Conservation (phyloP, 371 early-diverging fungal genomes). For the Mortierella sp. region DNA sequence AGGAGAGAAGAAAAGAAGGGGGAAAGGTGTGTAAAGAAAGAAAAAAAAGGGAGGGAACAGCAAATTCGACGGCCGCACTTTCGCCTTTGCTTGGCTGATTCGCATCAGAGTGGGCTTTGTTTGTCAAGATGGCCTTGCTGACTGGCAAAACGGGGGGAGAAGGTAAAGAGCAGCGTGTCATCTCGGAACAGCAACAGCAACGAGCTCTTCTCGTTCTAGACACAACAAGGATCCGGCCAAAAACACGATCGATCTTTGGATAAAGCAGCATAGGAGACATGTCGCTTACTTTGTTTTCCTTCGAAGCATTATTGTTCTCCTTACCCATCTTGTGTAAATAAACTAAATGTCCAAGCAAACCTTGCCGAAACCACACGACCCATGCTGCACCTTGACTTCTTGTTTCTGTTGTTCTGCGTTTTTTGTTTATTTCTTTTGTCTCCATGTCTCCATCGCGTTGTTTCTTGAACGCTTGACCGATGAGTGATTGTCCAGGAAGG, state of each 20-base stretch:
- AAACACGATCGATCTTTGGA: no score
- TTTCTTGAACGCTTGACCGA: neutral
- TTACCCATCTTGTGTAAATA: no score
- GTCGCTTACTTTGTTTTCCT: no score
- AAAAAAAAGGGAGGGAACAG: neutral
- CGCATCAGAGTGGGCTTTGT: neutral
- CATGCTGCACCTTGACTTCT: neutral
- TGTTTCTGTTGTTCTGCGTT: neutral
- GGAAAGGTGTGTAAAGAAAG: neutral
- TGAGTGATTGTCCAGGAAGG: neutral
- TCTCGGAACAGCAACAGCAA: no score
- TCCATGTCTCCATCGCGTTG: neutral
- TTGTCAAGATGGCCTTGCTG: neutral
- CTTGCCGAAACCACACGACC: neutral
- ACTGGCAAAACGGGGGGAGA: no score
- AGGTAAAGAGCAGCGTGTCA: no score
- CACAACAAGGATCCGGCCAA: no score
- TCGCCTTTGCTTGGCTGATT: neutral
- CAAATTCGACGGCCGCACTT: neutral
- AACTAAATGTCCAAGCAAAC: no score
- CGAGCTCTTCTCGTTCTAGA: no score
- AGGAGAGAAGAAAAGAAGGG: neutral
- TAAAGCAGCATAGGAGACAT: no score
- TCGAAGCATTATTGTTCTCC: no score
- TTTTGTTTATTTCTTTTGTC: neutral